Base-by-base conservation (phyloP, 1,284 basidiomycete genomes). In the Rhodotorula glutinis region DNA sequence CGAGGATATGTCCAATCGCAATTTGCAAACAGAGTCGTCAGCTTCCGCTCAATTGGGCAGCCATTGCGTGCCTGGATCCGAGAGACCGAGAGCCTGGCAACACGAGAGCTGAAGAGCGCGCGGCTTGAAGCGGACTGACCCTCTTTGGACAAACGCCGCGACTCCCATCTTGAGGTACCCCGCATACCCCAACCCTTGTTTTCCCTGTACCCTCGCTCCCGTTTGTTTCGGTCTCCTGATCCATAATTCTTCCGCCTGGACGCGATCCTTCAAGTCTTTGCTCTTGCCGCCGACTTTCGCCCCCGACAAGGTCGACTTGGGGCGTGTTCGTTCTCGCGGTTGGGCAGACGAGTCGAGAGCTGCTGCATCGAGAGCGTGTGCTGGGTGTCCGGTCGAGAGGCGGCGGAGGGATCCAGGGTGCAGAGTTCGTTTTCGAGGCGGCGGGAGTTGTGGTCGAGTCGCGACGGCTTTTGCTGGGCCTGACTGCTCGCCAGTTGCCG, bases 101-200 rank as follows among this genome's bases (percentile, higher is more conserved):
- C 11, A 38, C 33, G 11, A 38, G 17, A 21, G 43, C 43, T 7
- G 43, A 21, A 19, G 8, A 44, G 41, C 41, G 23, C 47, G 3
- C 14, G n/a, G n/a, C 25, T n/a, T 3, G 11, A 27, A 2, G 2
- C 5, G 5, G 30, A 67, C 72, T 49, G 29, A 75, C 75, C 75
- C 74, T 58, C 73, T 52, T 19, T 72, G 65, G 19, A 68, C 58
- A 53, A 76, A 73, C 16, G 71, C 72, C 11, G 65, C 61, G 2
- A 75, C 63, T 17, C 71, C 74, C 47, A 57, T 66, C 54, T 73
- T 72, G 17, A 76, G 44, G 55, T 73, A 76, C 38, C 66, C 74
- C 2, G 70, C 57, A 51, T 74, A 73, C 1, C 71, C 67, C 4
- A 71, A 53, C 10, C 67, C 63, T 25, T 65, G 56, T 30, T 53